Evolutionary conservation across 495 filamentous ascomycete species (phyloP).

Genomic region (Aspergillus taichungensis): DNA sequence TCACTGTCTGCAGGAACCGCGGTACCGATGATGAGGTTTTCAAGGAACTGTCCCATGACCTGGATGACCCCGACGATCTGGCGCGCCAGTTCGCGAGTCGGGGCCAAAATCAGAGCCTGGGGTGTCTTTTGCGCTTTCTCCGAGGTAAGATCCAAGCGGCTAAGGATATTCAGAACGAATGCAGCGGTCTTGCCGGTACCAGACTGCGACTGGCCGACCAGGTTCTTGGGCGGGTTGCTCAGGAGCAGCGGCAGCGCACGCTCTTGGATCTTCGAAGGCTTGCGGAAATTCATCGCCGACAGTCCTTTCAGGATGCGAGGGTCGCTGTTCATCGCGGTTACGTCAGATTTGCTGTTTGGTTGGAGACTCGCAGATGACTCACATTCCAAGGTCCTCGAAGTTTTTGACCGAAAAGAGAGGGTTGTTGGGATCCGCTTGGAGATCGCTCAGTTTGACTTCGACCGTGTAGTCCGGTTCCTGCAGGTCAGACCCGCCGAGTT

Average conservation of each 20-base stretch:
- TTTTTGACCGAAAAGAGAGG: conserved; percentile 76
- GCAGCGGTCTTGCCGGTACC: conserved; percentile 98
- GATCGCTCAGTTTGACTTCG: conserved; percentile 81
- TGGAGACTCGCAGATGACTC: conserved; percentile 22
- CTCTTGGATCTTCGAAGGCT: conserved; percentile 96
- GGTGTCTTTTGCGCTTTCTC: conserved; percentile 46
- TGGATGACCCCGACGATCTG: conserved; percentile 82
- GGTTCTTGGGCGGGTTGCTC: conserved; percentile 70
- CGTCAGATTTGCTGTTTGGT: conserved; percentile 2
- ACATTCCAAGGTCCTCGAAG: conserved; percentile 85
- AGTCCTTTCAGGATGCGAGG: conserved; percentile 52
- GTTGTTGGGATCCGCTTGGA: conserved; percentile 78
- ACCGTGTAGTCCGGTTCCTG: conserved; percentile 72
- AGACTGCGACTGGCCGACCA: conserved; percentile 97
- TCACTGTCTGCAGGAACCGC: conserved; percentile 70
- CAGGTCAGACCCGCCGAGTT: conserved; percentile 43
- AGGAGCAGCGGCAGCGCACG: conserved; percentile 83
- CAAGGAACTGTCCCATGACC: conserved; percentile 73
- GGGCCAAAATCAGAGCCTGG: conserved; percentile 84
- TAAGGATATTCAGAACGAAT: conserved; percentile 84
- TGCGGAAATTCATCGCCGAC: conserved; percentile 76
- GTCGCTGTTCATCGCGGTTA: conserved; percentile 21
- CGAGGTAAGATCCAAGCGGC: conserved; percentile 63
- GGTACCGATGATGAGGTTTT: conserved; percentile 59
- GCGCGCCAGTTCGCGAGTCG: conserved; percentile 88